A percentile compares a stretch with the other conserved stretches of the same genome.
These are phyloP conservation scores for Colletotrichum gloeosporioides DNA, from an alignment of 2,329 filamentous ascomycete species.

Conservation along the genomic window DNA sequence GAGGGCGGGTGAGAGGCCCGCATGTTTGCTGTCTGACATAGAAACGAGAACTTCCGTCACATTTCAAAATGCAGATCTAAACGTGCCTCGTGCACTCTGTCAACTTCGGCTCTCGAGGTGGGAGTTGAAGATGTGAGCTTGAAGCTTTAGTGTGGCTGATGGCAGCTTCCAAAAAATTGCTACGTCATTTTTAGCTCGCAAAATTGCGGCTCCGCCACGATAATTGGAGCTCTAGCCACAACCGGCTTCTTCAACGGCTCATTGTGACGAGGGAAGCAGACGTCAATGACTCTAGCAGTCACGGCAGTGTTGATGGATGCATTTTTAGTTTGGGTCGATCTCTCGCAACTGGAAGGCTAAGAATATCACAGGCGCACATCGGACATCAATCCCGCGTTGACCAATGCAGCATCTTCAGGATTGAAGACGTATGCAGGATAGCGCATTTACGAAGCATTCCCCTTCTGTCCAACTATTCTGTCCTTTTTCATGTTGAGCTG, in stretches of 20 bases:
- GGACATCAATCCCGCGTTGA: background rate
- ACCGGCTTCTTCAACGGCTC: background rate
- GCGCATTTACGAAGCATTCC: background rate
- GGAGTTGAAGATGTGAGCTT: background rate
- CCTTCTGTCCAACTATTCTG: background rate
- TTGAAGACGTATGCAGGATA: background rate
- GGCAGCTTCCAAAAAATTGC: slow-evolving; percentile 1
- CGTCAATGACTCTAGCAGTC: background rate
- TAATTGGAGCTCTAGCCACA: slow-evolving; percentile 15
- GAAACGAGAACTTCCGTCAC: slow-evolving; percentile 28
- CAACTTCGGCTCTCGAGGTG: background rate
- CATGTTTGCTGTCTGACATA: slow-evolving; percentile 56
- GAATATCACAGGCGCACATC: background rate
- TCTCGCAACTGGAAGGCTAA: background rate
- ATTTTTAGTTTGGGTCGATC: background rate
- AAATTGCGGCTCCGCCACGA: slow-evolving; percentile 14
- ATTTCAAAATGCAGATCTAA: background rate
- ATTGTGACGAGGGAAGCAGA: background rate
- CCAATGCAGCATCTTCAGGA: background rate
- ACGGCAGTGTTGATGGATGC: background rate
- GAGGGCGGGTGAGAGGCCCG: slow-evolving; percentile 74
- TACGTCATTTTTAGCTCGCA: slow-evolving; percentile 15
- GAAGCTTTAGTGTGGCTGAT: slow-evolving; percentile 13
- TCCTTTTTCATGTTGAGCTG: background rate
- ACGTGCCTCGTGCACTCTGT: background rate